phyloP scores from a whole-genome alignment of 1,139 yeast species.

The Sugiyamaella paludigena region DNA sequence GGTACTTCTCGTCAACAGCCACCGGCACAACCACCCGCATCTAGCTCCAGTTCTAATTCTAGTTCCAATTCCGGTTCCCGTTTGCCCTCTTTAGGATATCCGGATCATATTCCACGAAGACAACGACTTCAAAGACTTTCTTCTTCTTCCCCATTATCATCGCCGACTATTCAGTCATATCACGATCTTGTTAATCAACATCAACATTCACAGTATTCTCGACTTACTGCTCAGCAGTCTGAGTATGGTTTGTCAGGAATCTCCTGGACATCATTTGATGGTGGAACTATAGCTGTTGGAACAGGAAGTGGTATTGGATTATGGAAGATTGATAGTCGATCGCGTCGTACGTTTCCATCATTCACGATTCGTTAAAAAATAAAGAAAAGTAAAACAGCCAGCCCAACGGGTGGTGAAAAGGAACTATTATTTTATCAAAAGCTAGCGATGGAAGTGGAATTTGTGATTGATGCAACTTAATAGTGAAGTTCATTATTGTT shows the following conservation, averaged over 20 bases:
- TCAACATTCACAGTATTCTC: constrained; percentile 14
- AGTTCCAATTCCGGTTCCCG: neutral
- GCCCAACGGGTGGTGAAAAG: neutral
- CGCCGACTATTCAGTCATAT: constrained; percentile 21
- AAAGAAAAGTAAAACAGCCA: no score
- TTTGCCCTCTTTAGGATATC: neutral
- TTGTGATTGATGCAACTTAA: no score
- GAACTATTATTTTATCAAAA: no score
- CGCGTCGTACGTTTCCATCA: constrained; percentile 33
- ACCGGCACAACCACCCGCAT: neutral
- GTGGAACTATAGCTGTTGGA: constrained; percentile 39
- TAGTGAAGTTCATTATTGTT: no score
- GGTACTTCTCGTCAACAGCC: neutral
- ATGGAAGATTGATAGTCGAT: constrained; percentile 35
- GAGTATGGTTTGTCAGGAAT: constrained; percentile 38
- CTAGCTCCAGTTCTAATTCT: neutral
- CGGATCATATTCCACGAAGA: constrained; percentile 4
- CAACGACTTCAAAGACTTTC: constrained; percentile 3
- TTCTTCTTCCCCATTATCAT: constrained; percentile 6
- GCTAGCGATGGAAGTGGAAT: no score
- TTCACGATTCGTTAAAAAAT: constrained; percentile 25
- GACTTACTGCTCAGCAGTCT: constrained; percentile 15
- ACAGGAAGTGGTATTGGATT: constrained; percentile 37
- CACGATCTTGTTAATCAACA: constrained; percentile 20
- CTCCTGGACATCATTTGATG: constrained; percentile 38